phyloP scores from a whole-genome alignment of 148 eudicot genomes.

The Mesembryanthemum crystallinum region DNA sequence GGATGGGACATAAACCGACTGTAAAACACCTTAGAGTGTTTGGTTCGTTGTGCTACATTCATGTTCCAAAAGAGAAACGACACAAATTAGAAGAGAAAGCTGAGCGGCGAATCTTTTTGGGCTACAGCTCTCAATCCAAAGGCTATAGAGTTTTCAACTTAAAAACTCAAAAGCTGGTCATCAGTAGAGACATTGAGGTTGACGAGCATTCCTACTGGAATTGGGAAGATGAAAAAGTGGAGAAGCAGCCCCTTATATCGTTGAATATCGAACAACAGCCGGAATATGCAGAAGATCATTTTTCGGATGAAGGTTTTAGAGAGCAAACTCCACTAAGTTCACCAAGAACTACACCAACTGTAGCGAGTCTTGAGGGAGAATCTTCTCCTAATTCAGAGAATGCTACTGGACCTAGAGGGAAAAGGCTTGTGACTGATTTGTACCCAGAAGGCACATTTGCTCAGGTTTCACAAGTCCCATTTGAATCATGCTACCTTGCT shows the following conservation, averaged over 20 bases:
- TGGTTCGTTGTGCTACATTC: no score
- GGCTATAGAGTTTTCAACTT: background rate
- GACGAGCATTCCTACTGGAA: background rate
- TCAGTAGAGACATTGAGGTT: background rate
- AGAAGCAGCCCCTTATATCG: background rate
- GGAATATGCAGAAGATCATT: background rate
- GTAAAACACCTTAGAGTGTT: no score
- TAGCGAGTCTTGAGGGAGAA: background rate
- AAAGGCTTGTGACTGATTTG: background rate
- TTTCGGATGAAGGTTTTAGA: background rate
- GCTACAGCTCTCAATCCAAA: background rate
- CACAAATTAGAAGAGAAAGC: no score
- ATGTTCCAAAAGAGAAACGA: no score
- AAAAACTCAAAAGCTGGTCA: background rate
- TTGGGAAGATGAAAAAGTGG: background rate
- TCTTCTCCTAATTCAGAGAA: background rate
- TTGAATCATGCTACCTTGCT: background rate
- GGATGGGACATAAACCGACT: no score
- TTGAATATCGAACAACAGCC: background rate
- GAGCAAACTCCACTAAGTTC: background rate
- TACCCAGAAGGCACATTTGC: background rate
- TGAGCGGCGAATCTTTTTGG: no score
- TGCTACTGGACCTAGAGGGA: background rate
- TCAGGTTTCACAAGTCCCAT: background rate
- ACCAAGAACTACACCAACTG: background rate